Base-by-base conservation (phyloP, 352 stramenopile genomes). In the Phytophthora constricta region DNA sequence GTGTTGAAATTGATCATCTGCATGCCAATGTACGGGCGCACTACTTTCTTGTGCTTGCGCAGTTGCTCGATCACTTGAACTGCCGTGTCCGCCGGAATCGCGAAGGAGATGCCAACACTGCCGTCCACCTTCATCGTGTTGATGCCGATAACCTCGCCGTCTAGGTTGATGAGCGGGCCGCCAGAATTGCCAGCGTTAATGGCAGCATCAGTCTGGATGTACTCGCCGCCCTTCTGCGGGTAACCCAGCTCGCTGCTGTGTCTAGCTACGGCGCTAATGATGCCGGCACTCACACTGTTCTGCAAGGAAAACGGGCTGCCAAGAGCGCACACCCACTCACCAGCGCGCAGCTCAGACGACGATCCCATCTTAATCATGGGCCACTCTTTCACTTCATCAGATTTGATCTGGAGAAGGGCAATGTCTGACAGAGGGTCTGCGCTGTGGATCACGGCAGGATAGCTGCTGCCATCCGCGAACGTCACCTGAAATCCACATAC, bases 51-150 rank as follows among this genome's bases (percentile, higher is more conserved):
- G 67, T 94, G 82, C 58, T 92, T 84, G 39, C 90, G 77, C 50
- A 98, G 72, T 67, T 98, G 91, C 20, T 90, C 74, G 60, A 98
- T 96, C 46, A 98, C 89, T 60, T 97, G 81, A 11, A 70, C 67
- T 28, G 92, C 93, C 31, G 79, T 97, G 70, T 98, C 93, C 14
- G 97, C 96, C 25, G 94, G 94, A 34, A 98, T 98, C 20, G 94
- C 94, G 49, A 98, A 98, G 28, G 87, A 93, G 46, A 98, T 97
- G 11, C 93, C 93, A 25, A 90, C 90, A 53, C 82, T 91, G 17
- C 87, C 85, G 58, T 90, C 82, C n/a, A 97, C 86, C 69, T 98
- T 98, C 84, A 98, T 96, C 8, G 90, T 96, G 75, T 98, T 98
- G 70, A 98, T 98, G 33, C 94, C 94, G 47, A 98, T 96, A 26